Base-by-base conservation (phyloP, 768 basidiomycete species). In the Suillus spraguei region DNA sequence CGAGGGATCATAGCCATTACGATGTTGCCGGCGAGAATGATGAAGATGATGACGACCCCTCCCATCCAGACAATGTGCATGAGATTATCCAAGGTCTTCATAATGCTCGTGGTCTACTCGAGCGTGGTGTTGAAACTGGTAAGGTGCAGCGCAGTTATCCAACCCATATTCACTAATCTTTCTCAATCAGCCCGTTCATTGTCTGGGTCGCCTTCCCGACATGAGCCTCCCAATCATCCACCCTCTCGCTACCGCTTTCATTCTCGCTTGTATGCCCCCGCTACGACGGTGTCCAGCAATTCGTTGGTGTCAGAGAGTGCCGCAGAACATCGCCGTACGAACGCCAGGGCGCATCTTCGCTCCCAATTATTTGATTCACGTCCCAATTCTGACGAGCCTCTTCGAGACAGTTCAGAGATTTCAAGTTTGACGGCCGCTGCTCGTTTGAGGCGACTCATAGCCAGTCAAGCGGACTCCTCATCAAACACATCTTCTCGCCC, bases 221-320 rank as follows among this genome's bases (percentile, higher is more conserved):
- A 39, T 41, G 56, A 58, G 6, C 56, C 24, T 6, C 56, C 39
- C 2, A 41, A 28, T 41, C 56, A 24, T 10, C 55, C 55, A 7
- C 28, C 24, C 17, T 11, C 24, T 58, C 56, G 56, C 11, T 42
- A 41, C 11, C 56, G 69, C 55, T 38, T 63, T 47, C 66, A 68
- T 44, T 17, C 65, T 14, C 70, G 70, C 42, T 46, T 64, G 35
- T 72, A 71, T 39, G 10, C 65, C 14, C 58, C 71, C 17, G 35
- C 64, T 35, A 70, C 77, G 3, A 70, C 77, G 63, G 39, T 77
- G 17, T 72, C 77, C 38, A 65, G 75, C 20, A 82, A 77, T 41
- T 80, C 78, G 0, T 77, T 80, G 50, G 76, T 81, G 46, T 75
- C 78, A 1, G 83, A 84, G 66, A 83, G 74, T 63, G 78, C 79